Conservation (phyloP, 164 flowering plant genomes). For the Vitis amurensis region DNA sequence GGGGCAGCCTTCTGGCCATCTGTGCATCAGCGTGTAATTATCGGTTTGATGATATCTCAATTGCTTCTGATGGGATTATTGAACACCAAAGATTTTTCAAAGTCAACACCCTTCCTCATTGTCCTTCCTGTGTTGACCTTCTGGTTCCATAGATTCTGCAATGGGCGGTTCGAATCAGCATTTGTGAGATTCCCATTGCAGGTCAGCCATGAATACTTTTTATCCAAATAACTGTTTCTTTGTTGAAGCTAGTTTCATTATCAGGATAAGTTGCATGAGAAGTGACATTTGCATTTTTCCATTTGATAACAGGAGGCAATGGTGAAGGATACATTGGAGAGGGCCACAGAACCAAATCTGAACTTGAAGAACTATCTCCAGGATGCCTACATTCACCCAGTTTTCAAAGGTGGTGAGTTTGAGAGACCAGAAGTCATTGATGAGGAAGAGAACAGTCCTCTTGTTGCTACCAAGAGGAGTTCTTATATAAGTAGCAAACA, state of each 20-base stretch:
- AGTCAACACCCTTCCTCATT: conserved; percentile 50
- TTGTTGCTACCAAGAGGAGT: conserved; percentile 65
- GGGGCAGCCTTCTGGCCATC: conserved; percentile 88
- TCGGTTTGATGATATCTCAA: conserved; percentile 65
- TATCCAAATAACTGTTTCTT: neutral
- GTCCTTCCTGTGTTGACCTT: conserved; percentile 55
- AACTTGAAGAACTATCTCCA: conserved; percentile 60
- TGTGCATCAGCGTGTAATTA: conserved; percentile 64
- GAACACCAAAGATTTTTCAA: conserved; percentile 44
- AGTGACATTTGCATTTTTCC: neutral
- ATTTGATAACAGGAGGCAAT: conserved; percentile 58
- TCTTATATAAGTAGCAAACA: conserved; percentile 39
- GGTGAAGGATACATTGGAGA: conserved; percentile 79
- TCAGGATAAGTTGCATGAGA: too few relatives aligned
- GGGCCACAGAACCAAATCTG: conserved; percentile 72
- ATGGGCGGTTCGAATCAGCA: conserved; percentile 68
- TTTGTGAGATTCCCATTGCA: conserved; percentile 56
- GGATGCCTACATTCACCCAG: conserved; percentile 77
- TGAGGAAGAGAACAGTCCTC: conserved; percentile 63
- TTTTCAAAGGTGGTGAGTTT: conserved; percentile 52
- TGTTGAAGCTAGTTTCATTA: too few relatives aligned
- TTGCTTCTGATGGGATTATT: conserved; percentile 73
- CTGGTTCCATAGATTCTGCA: conserved; percentile 58
- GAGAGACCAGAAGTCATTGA: conserved; percentile 36
- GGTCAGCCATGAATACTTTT: conserved; percentile 27